Evolutionary conservation across 768 basidiomycete species (phyloP).

Genomic region (Mrakia frigida): DNA sequence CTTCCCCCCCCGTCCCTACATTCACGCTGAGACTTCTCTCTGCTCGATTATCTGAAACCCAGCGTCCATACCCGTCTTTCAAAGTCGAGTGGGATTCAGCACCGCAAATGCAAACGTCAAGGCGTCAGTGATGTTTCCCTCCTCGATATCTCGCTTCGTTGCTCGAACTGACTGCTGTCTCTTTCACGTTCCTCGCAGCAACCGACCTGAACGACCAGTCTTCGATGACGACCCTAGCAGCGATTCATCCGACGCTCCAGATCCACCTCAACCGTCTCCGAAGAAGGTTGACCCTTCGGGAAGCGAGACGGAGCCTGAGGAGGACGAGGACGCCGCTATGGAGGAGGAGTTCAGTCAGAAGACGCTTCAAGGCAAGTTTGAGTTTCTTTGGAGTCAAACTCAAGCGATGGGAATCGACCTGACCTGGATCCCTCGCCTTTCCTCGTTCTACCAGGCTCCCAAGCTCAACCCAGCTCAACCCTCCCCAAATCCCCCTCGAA

Average conservation of each 20-base stretch:
- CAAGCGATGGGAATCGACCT: background rate
- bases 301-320: background rate
- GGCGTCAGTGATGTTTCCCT: background rate
- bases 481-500: background rate
- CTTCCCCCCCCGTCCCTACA: background rate
- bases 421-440: background rate
- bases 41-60: no score
- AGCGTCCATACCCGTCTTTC: background rate
- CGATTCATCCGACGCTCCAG: background rate
- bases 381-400: background rate
- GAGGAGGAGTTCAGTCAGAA: constrained; percentile 1
- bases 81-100: background rate
- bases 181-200: background rate
- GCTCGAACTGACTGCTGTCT: background rate
- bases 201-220: background rate
- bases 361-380: background rate
- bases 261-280: background rate
- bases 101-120: background rate
- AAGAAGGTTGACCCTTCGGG: background rate
- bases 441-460: background rate
- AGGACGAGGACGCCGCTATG: background rate
- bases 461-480: background rate
- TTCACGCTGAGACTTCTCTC: no score
- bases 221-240: no score
- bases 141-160: background rate